phyloP scores from a whole-genome alignment of 495 filamentous ascomycete genomes.

The Clavariopsis aquatica region DNA sequence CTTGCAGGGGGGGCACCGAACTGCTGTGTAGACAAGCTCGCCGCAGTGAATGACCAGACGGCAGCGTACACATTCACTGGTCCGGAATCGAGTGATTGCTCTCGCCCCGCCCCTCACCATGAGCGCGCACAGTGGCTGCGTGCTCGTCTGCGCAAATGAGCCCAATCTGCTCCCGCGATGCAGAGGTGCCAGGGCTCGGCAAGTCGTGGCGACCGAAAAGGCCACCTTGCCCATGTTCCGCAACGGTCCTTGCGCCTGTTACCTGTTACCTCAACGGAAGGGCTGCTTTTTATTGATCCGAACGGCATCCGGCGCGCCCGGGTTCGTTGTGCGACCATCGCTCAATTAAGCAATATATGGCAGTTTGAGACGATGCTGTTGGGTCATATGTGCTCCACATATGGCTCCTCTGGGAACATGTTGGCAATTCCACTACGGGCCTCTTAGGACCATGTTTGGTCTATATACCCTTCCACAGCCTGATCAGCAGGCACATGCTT shows the following conservation, averaged over 20 bases:
- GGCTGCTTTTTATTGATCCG: background rate
- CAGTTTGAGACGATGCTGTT: background rate
- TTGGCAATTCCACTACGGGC: background rate
- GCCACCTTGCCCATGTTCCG: background rate
- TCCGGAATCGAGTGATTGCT: background rate
- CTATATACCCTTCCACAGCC: background rate
- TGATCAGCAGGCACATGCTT: background rate
- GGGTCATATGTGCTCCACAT: background rate
- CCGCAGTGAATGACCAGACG: too few species aligned
- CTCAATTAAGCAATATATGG: background rate
- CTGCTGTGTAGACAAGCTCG: background rate
- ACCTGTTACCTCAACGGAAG: background rate
- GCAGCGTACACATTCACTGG: background rate
- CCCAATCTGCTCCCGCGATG: slow-evolving; percentile 4
- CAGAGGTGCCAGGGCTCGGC: background rate
- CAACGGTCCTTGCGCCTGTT: background rate
- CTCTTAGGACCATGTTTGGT: background rate
- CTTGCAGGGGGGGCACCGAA: background rate
- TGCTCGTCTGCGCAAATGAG: slow-evolving; percentile 18
- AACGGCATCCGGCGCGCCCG: background rate
- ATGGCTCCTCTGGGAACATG: background rate
- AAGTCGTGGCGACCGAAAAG: background rate
- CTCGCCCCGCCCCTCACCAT: background rate
- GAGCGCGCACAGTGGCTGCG: slow-evolving; percentile 5
- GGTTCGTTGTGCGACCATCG: background rate